A percentile compares a stretch with the other conserved stretches of the same genome.
phyloP scores from a whole-genome alignment of 2,329 filamentous ascomycete species.

The Rhynchosporium secalis region DNA sequence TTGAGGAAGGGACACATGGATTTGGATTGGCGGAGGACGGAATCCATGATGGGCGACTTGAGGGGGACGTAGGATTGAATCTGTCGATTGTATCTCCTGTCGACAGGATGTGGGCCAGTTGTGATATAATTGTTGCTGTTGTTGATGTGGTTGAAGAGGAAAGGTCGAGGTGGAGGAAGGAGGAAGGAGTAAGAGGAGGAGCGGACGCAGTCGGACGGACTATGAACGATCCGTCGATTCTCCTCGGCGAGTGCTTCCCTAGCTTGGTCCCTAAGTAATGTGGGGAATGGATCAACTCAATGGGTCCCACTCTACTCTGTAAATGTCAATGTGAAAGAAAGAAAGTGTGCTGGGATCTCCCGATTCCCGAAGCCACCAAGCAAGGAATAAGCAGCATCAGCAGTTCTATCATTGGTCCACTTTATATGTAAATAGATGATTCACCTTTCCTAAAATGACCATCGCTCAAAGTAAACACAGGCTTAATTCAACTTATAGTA shows the following conservation, averaged over 20 bases:
- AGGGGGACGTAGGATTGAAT: not conserved
- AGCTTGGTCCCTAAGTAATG: not conserved
- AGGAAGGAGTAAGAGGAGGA: not conserved
- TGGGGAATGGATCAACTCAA: not conserved
- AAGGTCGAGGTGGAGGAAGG: not conserved
- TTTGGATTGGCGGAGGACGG: slow-evolving; percentile 91
- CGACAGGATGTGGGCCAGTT: slow-evolving; percentile 15
- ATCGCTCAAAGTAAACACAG: not conserved
- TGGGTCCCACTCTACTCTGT: too few species aligned
- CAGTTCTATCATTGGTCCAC: not conserved
- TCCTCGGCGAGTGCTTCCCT: slow-evolving; percentile 4
- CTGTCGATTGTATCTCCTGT: slow-evolving; percentile 9
- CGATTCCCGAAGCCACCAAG: not conserved
- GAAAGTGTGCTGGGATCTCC: not conserved
- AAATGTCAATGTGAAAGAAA: too few species aligned
- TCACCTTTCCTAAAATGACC: slow-evolving; percentile 1
- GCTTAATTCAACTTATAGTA: not conserved
- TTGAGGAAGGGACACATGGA: slow-evolving; percentile 97
- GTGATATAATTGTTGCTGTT: not conserved
- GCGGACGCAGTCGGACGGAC: not conserved
- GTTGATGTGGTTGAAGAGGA: not conserved
- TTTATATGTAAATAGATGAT: not conserved
- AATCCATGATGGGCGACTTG: slow-evolving; percentile 69
- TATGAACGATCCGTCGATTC: slow-evolving; percentile 10
- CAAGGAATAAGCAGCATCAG: slow-evolving; percentile 8